Percentiles rank a stretch among this genome's conserved stretches.
Evolutionary conservation across 2,329 filamentous ascomycete species (phyloP).

Genomic region (Calonectria henricotiae): DNA sequence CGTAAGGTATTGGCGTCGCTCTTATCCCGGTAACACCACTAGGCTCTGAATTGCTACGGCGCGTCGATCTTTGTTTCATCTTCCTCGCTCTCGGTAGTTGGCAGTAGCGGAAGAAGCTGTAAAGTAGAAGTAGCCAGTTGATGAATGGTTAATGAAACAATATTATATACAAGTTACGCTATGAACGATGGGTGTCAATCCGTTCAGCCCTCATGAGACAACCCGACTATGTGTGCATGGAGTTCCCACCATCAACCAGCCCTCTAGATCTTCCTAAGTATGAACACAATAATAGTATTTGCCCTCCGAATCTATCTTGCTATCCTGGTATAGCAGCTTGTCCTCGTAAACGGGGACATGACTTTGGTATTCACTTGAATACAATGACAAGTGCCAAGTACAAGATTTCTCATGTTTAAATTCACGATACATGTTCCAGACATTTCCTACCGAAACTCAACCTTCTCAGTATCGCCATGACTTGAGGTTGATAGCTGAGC

Average conservation of each 20-base stretch:
- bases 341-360: neutral
- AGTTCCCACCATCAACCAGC: too few species aligned
- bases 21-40: neutral
- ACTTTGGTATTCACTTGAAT: neutral
- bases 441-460: too few species aligned
- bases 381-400: neutral
- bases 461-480: too few species aligned
- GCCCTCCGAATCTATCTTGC: too few species aligned
- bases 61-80: slow-evolving; percentile 14
- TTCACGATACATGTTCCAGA: neutral
- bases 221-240: too few species aligned
- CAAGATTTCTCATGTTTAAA: neutral
- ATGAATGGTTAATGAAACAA: neutral
- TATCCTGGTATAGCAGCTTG: neutral
- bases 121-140: neutral
- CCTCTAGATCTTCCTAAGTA: too few species aligned
- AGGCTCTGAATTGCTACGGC: neutral
- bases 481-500: too few species aligned
- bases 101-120: neutral
- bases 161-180: neutral
- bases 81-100: neutral
- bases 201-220: neutral
- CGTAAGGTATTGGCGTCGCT: neutral
- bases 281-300: too few species aligned
- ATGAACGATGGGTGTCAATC: neutral